Conservation (phyloP, 306 rosid genomes). For the Inga oerstediana region DNA sequence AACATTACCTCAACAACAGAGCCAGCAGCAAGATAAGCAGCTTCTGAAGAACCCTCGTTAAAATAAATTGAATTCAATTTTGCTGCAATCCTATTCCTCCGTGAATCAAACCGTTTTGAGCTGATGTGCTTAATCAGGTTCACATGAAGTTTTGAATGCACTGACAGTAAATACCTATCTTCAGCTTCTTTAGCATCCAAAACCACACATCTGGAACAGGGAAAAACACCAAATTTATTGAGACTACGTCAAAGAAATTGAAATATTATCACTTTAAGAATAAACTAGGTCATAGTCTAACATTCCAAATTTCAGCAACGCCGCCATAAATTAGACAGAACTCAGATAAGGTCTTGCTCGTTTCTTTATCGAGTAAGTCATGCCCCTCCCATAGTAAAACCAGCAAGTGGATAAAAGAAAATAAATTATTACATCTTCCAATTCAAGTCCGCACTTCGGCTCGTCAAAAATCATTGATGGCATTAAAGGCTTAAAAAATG, state of each 20-base stretch:
- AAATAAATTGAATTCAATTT: conserved; percentile 70
- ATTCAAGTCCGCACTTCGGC: neutral
- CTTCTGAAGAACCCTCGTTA: conserved; percentile 81
- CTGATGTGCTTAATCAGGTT: conserved; percentile 71
- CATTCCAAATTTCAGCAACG: neutral
- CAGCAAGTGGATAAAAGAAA: neutral
- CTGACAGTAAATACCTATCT: conserved; percentile 53
- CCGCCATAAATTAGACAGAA: neutral
- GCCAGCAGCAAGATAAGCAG: conserved; percentile 94
- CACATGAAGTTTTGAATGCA: conserved; percentile 69
- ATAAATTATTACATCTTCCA: neutral
- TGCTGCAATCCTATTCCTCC: conserved; percentile 50
- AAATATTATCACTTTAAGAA: neutral
- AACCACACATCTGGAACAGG: conserved; percentile 72
- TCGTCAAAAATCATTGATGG: neutral
- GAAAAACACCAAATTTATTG: conserved; percentile 4
- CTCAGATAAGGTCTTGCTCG: neutral
- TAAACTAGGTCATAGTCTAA: neutral
- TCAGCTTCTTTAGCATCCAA: conserved; percentile 80
- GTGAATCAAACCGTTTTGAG: conserved; percentile 52
- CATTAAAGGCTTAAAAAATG: neutral
- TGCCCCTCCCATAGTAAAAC: neutral
- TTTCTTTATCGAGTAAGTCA: neutral
- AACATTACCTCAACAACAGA: conserved; percentile 69
- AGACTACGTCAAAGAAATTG: neutral